phyloP scores from a whole-genome alignment of 1,284 basidiomycete genomes.

The Peniophora sp. region DNA sequence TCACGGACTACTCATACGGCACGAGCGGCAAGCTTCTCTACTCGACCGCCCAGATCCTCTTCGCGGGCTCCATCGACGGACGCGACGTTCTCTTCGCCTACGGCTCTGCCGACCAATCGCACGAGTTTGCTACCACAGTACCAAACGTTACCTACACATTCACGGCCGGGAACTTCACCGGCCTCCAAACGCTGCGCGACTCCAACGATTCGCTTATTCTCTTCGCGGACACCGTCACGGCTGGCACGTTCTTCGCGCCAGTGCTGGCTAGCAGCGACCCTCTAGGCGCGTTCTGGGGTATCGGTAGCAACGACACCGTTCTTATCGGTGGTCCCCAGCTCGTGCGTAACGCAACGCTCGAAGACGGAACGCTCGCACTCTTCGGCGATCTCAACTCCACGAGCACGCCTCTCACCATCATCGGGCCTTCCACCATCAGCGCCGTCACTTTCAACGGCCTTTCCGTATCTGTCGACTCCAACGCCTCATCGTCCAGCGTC shows the following conservation, averaged over 20 bases:
- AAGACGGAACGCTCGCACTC: constrained; percentile 30
- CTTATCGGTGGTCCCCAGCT: constrained; percentile 49
- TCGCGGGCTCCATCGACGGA: constrained; percentile 56
- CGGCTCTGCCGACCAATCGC: constrained; percentile 49
- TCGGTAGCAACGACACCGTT: constrained; percentile 43
- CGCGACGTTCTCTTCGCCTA: constrained; percentile 67
- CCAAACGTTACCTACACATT: constrained; percentile 26
- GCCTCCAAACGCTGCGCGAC: constrained; percentile 57
- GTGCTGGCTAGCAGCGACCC: constrained; percentile 24
- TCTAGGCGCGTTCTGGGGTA: constrained; percentile 37
- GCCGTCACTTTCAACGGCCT: constrained; percentile 67
- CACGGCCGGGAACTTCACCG: constrained; percentile 31
- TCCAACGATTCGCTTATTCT: constrained; percentile 58
- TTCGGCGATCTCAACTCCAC: constrained; percentile 39
- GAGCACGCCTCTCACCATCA: constrained; percentile 32
- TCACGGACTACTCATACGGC: constrained; percentile 63
- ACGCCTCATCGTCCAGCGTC: constrained; percentile 8
- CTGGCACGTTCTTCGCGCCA: constrained; percentile 50
- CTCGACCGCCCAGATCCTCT: constrained; percentile 63
- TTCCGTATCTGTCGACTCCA: constrained; percentile 28
- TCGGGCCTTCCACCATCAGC: constrained; percentile 42
- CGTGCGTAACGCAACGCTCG: constrained; percentile 41
- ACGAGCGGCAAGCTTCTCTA: constrained; percentile 33
- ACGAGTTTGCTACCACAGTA: constrained; percentile 42
- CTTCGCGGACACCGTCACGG: constrained; percentile 55